A percentile compares a stretch with the other conserved stretches of the same genome.
These are phyloP conservation scores for Talaromyces sp. DNA, from an alignment of 2,329 filamentous ascomycete species.

Conservation along the genomic window DNA sequence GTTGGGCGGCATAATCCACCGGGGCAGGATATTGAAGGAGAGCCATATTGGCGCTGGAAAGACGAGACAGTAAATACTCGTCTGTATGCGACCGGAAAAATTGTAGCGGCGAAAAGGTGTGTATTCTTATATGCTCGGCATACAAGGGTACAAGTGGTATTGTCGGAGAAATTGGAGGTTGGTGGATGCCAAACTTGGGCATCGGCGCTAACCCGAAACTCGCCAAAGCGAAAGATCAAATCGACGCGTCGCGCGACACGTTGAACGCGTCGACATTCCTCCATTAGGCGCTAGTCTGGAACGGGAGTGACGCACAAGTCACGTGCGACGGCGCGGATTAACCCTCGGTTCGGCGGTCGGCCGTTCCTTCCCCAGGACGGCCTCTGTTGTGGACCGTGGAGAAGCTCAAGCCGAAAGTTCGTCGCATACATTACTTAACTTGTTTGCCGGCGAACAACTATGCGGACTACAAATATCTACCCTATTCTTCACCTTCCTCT, in stretches of 20 bases:
- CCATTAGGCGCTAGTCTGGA: background rate
- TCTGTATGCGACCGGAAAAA: slow-evolving; percentile 5
- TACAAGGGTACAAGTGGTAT: slow-evolving; percentile 6
- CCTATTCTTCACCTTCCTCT: background rate
- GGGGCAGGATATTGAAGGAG: slow-evolving; percentile 74
- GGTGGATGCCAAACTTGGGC: slow-evolving; percentile 19
- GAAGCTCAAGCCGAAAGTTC: slow-evolving; percentile 9
- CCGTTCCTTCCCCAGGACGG: background rate
- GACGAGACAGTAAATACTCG: slow-evolving; percentile 16
- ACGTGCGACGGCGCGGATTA: slow-evolving; percentile 20
- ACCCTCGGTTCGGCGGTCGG: slow-evolving; percentile 17
- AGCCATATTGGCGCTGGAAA: slow-evolving; percentile 62
- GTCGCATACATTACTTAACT: background rate
- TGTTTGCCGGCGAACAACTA: background rate
- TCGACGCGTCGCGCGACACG: slow-evolving; percentile 30
- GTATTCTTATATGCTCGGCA: slow-evolving; percentile 12
- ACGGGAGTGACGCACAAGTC: background rate
- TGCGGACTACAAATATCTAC: background rate
- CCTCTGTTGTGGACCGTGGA: slow-evolving; percentile 10
- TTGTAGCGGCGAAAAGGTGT: background rate
- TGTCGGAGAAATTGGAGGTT: slow-evolving; percentile 19
- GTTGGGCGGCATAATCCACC: slow-evolving; percentile 84
- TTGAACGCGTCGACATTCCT: slow-evolving; percentile 25
- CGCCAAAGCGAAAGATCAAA: slow-evolving; percentile 11
- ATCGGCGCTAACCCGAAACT: slow-evolving; percentile 14